A percentile compares a stretch with the other conserved stretches of the same genome.
Evolutionary conservation across 352 stramenopile species (phyloP).

Genomic region (Aphanomyces stellatus): DNA sequence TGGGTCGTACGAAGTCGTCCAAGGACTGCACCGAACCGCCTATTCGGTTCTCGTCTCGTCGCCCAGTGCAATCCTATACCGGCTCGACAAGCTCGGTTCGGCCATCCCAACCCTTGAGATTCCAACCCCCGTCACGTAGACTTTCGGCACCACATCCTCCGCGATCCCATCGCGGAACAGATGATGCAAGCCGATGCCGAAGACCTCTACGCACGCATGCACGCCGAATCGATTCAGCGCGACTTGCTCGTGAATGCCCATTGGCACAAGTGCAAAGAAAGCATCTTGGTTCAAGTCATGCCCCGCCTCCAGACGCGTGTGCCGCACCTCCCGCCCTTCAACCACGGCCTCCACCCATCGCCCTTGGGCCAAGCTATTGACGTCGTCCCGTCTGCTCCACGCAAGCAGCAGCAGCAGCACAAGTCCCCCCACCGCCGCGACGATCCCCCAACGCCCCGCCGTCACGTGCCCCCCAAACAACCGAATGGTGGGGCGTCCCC

Average conservation of each 20-base stretch:
- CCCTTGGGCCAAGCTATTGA: not conserved
- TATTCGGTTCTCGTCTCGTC: constrained; percentile 60
- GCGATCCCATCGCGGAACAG: constrained; percentile 41
- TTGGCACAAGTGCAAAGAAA: constrained; percentile 47
- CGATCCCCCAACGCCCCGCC: too few relatives aligned
- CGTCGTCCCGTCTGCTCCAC: too few relatives aligned
- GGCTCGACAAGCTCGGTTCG: constrained; percentile 38
- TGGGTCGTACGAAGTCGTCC: constrained; percentile 45
- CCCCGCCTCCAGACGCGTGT: not conserved
- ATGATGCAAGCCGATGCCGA: constrained; percentile 34
- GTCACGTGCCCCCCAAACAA: not conserved
- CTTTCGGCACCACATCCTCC: constrained; percentile 54
- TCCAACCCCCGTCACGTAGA: too few relatives aligned
- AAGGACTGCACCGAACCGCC: constrained; percentile 28
- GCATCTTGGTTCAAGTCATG: constrained; percentile 22
- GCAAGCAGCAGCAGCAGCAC: too few relatives aligned
- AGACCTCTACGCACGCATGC: constrained; percentile 31
- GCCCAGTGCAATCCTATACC: constrained; percentile 46
- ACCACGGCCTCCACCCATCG: constrained; percentile 3
- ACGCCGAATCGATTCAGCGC: constrained; percentile 31
- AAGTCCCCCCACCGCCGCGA: too few relatives aligned
- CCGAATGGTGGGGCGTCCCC: too few relatives aligned
- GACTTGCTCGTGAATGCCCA: constrained; percentile 39
- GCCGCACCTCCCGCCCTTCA: constrained; percentile 3
- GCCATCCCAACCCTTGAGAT: too few relatives aligned